phyloP scores from a whole-genome alignment of 176 grass and related monocot genomes.

The Areca catechu region DNA sequence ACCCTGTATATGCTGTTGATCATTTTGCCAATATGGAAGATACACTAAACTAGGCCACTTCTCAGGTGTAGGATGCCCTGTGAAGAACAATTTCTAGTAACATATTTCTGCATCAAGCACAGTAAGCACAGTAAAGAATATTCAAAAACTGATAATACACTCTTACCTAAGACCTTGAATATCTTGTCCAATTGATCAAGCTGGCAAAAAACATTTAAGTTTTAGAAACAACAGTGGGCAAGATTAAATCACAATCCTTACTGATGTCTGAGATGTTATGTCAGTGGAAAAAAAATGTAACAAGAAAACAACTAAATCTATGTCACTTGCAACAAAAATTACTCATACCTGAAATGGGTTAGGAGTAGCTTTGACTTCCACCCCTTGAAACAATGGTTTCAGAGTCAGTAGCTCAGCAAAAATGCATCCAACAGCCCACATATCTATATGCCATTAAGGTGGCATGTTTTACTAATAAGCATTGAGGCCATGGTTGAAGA shows the following conservation, averaged over 20 bases:
- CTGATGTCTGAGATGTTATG: background rate
- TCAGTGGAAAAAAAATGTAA: background rate
- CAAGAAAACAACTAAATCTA: background rate
- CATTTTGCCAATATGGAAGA: constrained; percentile 80
- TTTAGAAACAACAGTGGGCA: constrained; percentile 31
- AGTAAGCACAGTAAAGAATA: constrained; percentile 11
- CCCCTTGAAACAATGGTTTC: constrained; percentile 97
- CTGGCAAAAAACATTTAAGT: constrained; percentile 35
- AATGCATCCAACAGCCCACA: constrained; percentile 99
- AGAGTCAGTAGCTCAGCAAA: constrained; percentile 96
- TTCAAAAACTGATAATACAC: constrained; percentile 3
- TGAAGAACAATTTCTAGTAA: constrained; percentile 10
- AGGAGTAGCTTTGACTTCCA: constrained; percentile 84
- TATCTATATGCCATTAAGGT: constrained; percentile 67
- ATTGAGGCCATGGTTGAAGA: too few relatives aligned
- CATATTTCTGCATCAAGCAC: constrained; percentile 3
- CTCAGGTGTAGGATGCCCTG: constrained; percentile 90
- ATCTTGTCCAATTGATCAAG: constrained; percentile 99
- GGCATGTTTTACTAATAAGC: constrained; percentile 3
- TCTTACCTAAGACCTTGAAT: constrained; percentile 97
- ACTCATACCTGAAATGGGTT: constrained; percentile 90
- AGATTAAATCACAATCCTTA: constrained; percentile 11
- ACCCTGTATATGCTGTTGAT: constrained; percentile 83
- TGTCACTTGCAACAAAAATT: background rate
- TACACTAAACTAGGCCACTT: constrained; percentile 96